Percentiles rank a stretch among this genome's conserved stretches.
Evolutionary conservation across 495 filamentous ascomycete species (phyloP).

Genomic region (Trichoderma gamsii): DNA sequence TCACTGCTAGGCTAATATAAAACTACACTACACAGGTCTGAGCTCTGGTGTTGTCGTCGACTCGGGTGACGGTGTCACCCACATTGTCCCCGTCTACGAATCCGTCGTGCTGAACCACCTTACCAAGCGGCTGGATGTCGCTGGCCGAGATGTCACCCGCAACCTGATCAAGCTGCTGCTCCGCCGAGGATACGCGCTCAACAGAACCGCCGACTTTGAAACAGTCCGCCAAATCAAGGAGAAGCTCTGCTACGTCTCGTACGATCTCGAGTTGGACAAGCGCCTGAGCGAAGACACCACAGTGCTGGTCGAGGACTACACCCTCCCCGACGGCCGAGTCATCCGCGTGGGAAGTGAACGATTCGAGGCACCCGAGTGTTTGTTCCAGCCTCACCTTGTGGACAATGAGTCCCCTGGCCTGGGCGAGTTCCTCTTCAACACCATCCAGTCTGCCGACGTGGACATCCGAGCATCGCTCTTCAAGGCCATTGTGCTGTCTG

Average conservation of each 20-base stretch:
- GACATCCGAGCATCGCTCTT: conserved; percentile 89
- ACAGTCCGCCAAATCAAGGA: conserved; percentile 99
- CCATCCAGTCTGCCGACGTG: conserved; percentile 91
- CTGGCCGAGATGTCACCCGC: conserved; percentile 91
- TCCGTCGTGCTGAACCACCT: conserved; percentile 96
- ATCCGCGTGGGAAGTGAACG: conserved; percentile 93
- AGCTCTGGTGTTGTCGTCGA: conserved; percentile 96
- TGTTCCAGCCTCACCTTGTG: conserved; percentile 98
- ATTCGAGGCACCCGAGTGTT: conserved; percentile 95
- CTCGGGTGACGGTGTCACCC: conserved; percentile 95
- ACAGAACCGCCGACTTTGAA: conserved; percentile 98
- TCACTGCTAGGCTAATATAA: background rate
- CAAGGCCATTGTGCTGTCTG: conserved; percentile 94
- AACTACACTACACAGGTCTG: conserved; percentile 60
- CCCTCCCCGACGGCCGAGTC: conserved; percentile 89
- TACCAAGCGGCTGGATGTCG: conserved; percentile 86
- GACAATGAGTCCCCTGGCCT: conserved; percentile 97
- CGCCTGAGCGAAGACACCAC: conserved; percentile 95
- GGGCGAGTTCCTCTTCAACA: conserved; percentile 96
- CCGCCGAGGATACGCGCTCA: conserved; percentile 91
- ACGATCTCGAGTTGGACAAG: conserved; percentile 95
- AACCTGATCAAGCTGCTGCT: conserved; percentile 95
- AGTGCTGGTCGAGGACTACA: conserved; percentile 94
- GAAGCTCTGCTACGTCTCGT: conserved; percentile 98
- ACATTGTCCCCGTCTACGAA: conserved; percentile 98